Evolutionary conservation across 208 protist genomes (phyloP), one percentile per base, ranked within the genome.

Genomic region (Angomonas ambiguus): DNA sequence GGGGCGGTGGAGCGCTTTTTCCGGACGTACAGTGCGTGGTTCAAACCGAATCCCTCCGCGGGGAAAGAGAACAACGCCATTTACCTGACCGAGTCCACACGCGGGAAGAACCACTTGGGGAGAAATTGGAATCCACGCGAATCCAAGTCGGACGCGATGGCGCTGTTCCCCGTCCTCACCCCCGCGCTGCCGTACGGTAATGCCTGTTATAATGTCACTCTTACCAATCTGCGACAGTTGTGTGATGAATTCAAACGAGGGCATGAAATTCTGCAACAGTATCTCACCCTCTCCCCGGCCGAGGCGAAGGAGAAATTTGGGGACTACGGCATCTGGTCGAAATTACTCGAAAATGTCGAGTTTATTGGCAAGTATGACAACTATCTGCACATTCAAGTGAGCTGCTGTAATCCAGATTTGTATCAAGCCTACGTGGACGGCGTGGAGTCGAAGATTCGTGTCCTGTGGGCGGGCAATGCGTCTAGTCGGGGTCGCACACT

Each of bases 141-240:
- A 75, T 88, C 88, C n/a, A 82, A 80, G 53, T 86, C 83, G 0
- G 96, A 98, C 64, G 92, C 92, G 10, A 76, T 80, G 51, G 93
- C 98, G 66, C 77, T 98, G 25, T 99, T 99, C 82, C 98, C 98
- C 5, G 89, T 99, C 41, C 91, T 99, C 38, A 99, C 98, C n/a
- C 98, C 98, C 10, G 92, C 95, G 2, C 96, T 99, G 51, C 98
- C 98, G 31, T 96, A 91, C 49, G 96, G 98, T 81, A 99, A 99
- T 69, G 95, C 97, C 0, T 99, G 96, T 28, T 98, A 97, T 77
- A 99, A 99, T 78, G 96, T 99, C 1, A 97, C 95, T 0, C 67
- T 85, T 48, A 97, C 96, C 6, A 99, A 98, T 62, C 74, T 98
- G 24, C 69, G 71, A 34, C 83, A 98, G 67, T 79, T 99, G 25